These are phyloP conservation scores for Discostella pseudostelligera DNA, from an alignment of 108 stramenopile species.

Conservation along the genomic window DNA sequence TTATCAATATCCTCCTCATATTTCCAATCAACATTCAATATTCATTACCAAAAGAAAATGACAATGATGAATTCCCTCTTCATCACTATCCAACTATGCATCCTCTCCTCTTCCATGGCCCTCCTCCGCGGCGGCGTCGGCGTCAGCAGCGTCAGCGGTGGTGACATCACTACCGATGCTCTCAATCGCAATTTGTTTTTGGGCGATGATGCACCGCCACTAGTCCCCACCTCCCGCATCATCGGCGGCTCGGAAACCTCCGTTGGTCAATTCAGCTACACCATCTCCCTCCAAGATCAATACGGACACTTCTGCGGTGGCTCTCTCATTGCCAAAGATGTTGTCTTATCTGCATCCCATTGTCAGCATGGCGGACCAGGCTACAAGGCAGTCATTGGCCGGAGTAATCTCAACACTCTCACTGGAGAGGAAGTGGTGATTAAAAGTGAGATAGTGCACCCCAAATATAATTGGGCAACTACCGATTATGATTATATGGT, in stretches of 20 bases:
- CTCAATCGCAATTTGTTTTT: too few species aligned
- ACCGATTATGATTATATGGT: conserved; percentile 20
- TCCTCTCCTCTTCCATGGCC: too few species aligned
- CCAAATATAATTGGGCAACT: neutral
- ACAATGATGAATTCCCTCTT: too few species aligned
- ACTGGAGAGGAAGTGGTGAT: conserved; percentile 16
- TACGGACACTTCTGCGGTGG: conserved; percentile 23
- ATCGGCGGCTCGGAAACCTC: conserved; percentile 33
- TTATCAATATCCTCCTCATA: too few species aligned
- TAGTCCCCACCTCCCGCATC: conserved; percentile 8
- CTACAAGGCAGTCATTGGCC: conserved; percentile 11
- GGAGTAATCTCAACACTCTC: neutral
- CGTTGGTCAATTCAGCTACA: conserved; percentile 23
- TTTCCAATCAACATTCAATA: too few species aligned
- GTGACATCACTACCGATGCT: too few species aligned
- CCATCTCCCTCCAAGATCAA: conserved; percentile 15
- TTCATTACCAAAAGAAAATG: too few species aligned
- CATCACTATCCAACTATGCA: too few species aligned
- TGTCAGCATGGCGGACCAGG: conserved; percentile 4
- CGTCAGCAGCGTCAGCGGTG: too few species aligned
- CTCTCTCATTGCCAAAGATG: conserved; percentile 24
- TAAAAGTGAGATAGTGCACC: conserved; percentile 7
- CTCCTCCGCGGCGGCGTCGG: too few species aligned
- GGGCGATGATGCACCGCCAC: too few species aligned
- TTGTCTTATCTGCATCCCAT: conserved; percentile 36